Base-by-base conservation (phyloP, 306 rosid genomes). In the Vigna angularis region DNA sequence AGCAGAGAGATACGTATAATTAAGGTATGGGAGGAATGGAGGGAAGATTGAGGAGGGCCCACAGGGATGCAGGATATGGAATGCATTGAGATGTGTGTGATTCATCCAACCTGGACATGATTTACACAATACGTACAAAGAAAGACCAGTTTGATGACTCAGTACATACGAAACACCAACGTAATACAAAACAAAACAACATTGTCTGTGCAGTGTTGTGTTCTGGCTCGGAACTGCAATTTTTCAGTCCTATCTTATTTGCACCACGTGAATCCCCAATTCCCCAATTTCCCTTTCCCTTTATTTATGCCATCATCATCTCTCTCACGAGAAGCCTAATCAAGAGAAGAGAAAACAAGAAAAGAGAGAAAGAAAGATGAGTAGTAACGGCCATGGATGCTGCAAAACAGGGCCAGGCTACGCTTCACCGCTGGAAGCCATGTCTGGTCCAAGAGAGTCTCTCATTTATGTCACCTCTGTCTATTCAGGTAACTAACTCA, bases 371-470 rank as follows among this genome's bases (percentile, higher is more conserved):
- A 26, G 28, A 44, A 44, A 44, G 1, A 44, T 45, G 50, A 72
- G 51, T 17, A 68, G 51, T 17, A 75, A 73, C 36, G 64, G 7
- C 2, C 48, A 70, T 3, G 82, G 72, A 2, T 89, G 97, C 85
- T 90, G 97, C 84, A 73, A 69, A 65, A 71, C 68, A 59, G 98
- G 98, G 11, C 98, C 98, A 0, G 98, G 98, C 2, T 95, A 92
- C 53, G 92, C 93, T 69, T 52, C 91, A 2, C 98, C 98, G 0
- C 75, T 88, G 12, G 84, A 85, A 15, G 98, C 98, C 86, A 91
- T 95, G 91, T 73, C 91, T 53, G 98, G 97, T 81, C 97, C 98
- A 11, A 87, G 79, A 84, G 98, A 95, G 53, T 63, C 86, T 58
- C 85, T 95, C 49, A 73, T 95, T 79, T 95, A 95, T 73, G 93